phyloP scores from a whole-genome alignment of 306 rosid genomes.

The Inga laurina region DNA sequence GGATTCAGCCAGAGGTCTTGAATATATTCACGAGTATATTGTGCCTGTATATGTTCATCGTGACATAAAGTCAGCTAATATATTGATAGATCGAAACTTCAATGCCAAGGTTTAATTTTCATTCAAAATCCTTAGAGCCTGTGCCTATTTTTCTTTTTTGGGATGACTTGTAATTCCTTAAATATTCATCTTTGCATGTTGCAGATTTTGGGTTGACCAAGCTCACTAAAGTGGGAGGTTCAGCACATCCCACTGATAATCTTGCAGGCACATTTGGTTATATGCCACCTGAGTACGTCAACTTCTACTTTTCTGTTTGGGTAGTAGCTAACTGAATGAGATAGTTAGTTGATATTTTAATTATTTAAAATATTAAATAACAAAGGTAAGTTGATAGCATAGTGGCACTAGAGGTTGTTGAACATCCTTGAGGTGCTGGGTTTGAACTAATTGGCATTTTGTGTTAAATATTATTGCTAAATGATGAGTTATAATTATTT shows the following conservation, averaged over 20 bases:
- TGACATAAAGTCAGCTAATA: constrained; percentile 87
- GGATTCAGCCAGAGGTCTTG: constrained; percentile 56
- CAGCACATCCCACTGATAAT: constrained; percentile 23
- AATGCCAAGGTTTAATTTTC: constrained; percentile 72
- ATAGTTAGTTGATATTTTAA: too few relatives aligned
- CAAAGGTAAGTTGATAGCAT: too few relatives aligned
- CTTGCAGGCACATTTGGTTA: constrained; percentile 71
- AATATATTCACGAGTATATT: constrained; percentile 94
- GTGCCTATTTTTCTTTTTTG: background rate
- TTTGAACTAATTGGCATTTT: too few relatives aligned
- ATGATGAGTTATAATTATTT: too few relatives aligned
- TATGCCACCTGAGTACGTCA: constrained; percentile 72
- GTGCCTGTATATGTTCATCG: constrained; percentile 96
- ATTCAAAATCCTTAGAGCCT: background rate
- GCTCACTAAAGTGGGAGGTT: constrained; percentile 57
- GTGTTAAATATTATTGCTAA: too few relatives aligned
- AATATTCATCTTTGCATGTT: constrained; percentile 42
- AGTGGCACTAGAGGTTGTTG: too few relatives aligned
- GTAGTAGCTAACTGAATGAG: background rate
- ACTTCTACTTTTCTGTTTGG: background rate
- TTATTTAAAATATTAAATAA: too few relatives aligned
- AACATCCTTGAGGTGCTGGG: too few relatives aligned
- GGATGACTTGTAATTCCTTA: background rate
- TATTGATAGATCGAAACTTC: constrained; percentile 77
- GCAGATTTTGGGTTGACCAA: constrained; percentile 72